These are phyloP conservation scores for Fusarium pseudograminearum DNA, from an alignment of 2,329 filamentous ascomycete genomes.

Conservation along the genomic window DNA sequence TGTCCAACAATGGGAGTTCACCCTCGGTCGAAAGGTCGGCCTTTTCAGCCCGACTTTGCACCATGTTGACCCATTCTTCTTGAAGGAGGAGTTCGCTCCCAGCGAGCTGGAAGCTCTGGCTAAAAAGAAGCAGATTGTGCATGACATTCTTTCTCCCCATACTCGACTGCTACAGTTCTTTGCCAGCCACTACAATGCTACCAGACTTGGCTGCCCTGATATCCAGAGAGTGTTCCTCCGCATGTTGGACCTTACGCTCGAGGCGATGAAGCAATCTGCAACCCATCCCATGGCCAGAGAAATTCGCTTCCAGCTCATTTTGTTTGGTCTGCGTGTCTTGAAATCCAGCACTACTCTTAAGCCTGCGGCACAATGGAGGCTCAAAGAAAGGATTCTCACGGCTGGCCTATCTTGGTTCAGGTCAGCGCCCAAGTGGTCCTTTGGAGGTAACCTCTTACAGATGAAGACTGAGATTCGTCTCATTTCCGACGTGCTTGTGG, in stretches of 20 bases:
- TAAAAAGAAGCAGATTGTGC: conserved; percentile 81
- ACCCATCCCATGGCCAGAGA: conserved; percentile 91
- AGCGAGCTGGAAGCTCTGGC: conserved; percentile 82
- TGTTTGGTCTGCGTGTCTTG: conserved; percentile 84
- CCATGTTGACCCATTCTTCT: conserved; percentile 88
- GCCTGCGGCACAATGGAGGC: conserved; percentile 76
- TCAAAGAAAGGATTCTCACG: conserved; percentile 90
- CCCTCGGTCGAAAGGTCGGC: conserved; percentile 80
- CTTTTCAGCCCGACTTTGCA: conserved; percentile 81
- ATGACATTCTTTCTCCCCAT: conserved; percentile 88
- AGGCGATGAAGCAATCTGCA: conserved; percentile 76
- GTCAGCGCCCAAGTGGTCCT: conserved; percentile 88
- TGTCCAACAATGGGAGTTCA: conserved; percentile 89
- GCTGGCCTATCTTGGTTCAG: conserved; percentile 91
- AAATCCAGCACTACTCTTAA: conserved; percentile 76
- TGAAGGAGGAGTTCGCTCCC: conserved; percentile 92
- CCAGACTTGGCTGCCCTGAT: conserved; percentile 84
- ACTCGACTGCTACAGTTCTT: conserved; percentile 88
- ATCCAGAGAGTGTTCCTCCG: conserved; percentile 85
- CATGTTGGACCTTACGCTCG: conserved; percentile 81
- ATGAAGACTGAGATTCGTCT: conserved; percentile 91
- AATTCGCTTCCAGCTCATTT: conserved; percentile 87
- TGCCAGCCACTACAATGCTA: conserved; percentile 93
- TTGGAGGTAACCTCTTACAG: conserved; percentile 92
- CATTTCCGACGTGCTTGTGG: conserved; percentile 77